Percentiles rank a stretch among this genome's conserved stretches.
phyloP scores from a whole-genome alignment of 768 basidiomycete species.

The Lanmaoa pseudosensibilis region DNA sequence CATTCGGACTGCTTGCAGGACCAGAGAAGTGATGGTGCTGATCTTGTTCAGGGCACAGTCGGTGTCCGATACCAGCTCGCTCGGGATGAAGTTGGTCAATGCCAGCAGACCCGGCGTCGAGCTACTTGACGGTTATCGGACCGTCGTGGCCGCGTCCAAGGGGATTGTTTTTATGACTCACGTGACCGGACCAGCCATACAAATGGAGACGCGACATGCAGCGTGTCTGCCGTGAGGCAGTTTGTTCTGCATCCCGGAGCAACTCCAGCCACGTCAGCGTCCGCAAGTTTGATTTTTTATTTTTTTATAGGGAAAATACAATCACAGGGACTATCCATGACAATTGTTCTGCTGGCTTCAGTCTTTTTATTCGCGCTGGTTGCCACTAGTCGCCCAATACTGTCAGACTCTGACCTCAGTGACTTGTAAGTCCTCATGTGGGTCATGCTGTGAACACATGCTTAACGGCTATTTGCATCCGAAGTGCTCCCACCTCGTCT shows the following conservation, averaged over 20 bases:
- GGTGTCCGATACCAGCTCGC: background rate
- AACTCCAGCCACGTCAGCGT: slow-evolving; percentile 8
- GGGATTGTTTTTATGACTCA: slow-evolving; percentile 12
- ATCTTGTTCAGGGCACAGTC: background rate
- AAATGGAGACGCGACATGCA: slow-evolving; percentile 26
- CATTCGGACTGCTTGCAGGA: slow-evolving; percentile 3
- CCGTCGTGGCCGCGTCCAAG: slow-evolving; percentile 4
- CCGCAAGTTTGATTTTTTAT: background rate
- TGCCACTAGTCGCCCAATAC: slow-evolving; percentile 43
- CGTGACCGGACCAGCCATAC: slow-evolving; percentile 21
- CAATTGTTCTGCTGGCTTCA: slow-evolving; percentile 39
- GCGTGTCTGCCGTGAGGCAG: slow-evolving; percentile 27
- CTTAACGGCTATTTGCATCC: slow-evolving; percentile 13
- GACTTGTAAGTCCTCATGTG: slow-evolving; percentile 29
- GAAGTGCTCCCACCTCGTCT: slow-evolving; percentile 12
- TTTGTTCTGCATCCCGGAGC: slow-evolving; percentile 15
- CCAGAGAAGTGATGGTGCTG: background rate
- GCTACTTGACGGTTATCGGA: background rate
- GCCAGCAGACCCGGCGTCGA: background rate
- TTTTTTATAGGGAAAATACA: slow-evolving; percentile 3
- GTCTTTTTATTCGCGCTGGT: slow-evolving; percentile 44
- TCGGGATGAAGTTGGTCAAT: background rate
- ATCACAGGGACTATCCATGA: slow-evolving; percentile 28
- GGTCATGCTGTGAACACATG: slow-evolving; percentile 11
- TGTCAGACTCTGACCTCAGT: slow-evolving; percentile 24